A percentile compares a stretch with the other conserved stretches of the same genome.
These are phyloP conservation scores for Coleophoma cylindrospora DNA, from an alignment of 2,329 filamentous ascomycete species.

Conservation along the genomic window DNA sequence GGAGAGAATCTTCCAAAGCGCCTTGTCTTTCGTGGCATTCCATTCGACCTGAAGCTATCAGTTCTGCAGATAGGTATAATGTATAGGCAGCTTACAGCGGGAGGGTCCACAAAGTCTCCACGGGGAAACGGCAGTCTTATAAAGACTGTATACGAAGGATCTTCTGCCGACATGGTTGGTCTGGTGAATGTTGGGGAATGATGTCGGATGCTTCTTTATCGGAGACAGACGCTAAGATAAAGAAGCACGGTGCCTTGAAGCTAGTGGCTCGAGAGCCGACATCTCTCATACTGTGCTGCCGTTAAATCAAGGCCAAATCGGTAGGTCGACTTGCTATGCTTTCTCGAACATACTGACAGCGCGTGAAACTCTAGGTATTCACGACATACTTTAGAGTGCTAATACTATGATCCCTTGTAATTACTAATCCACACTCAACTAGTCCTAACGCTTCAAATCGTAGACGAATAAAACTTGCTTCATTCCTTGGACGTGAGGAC, in stretches of 20 bases:
- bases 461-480: no score
- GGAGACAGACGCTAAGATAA: constrained; percentile 2
- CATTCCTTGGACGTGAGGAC: background rate
- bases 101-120: constrained; percentile 85
- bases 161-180: constrained; percentile 19
- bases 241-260: background rate
- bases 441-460: no score
- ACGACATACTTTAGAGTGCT: background rate
- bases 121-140: constrained; percentile 86
- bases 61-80: background rate
- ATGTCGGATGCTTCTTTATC: background rate
- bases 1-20: constrained; percentile 85
- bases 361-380: background rate
- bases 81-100: constrained; percentile 56
- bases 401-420: background rate
- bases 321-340: background rate
- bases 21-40: constrained; percentile 81
- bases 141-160: constrained; percentile 59
- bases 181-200: background rate
- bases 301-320: background rate
- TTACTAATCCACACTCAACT: background rate
- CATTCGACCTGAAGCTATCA: constrained; percentile 65
- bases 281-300: background rate
- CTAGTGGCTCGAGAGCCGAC: background rate
- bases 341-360: background rate